Percentiles rank a stretch among this genome's conserved stretches.
Evolutionary conservation across 441 rosid species (phyloP).

Genomic region (Bocquillonia castaneifolia): DNA sequence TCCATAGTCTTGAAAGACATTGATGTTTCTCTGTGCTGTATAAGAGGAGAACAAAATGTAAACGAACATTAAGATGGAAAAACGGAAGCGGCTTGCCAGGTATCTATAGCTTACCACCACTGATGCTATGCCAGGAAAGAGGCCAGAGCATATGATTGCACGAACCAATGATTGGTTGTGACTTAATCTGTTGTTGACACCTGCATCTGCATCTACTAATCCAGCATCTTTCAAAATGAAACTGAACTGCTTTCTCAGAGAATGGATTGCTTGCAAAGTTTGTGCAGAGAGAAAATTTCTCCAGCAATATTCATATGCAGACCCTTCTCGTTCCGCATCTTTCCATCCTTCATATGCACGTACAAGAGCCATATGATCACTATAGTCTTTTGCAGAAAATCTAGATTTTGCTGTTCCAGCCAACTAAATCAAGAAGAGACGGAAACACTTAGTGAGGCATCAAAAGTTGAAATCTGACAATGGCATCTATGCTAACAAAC

Average conservation of each 20-base stretch:
- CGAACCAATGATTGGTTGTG: slow-evolving; percentile 91
- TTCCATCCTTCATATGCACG: slow-evolving; percentile 99
- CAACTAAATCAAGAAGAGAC: slow-evolving; percentile 45
- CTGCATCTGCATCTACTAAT: slow-evolving; percentile 57
- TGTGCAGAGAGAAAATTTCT: slow-evolving; percentile 95
- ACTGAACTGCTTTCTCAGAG: slow-evolving; percentile 85
- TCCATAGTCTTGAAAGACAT: slow-evolving; percentile 98
- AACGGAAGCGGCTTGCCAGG: slow-evolving; percentile 11
- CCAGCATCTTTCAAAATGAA: slow-evolving; percentile 88
- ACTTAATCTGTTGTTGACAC: slow-evolving; percentile 70
- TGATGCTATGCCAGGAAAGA: slow-evolving; percentile 94
- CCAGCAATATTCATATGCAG: slow-evolving; percentile 98
- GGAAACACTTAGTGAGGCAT: not conserved
- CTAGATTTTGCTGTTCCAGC: slow-evolving; percentile 96
- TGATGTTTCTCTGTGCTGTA: slow-evolving; percentile 89
- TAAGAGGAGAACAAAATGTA: slow-evolving; percentile 21
- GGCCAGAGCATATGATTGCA: slow-evolving; percentile 93
- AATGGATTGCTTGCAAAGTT: slow-evolving; percentile 95
- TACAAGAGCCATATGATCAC: slow-evolving; percentile 99
- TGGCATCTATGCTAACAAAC: not conserved
- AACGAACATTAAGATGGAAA: slow-evolving; percentile 11
- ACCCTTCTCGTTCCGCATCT: slow-evolving; percentile 93
- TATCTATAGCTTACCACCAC: slow-evolving; percentile 61
- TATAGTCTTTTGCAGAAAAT: slow-evolving; percentile 95
- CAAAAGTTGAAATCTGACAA: not conserved